Evolutionary conservation across 2,329 filamentous ascomycete species (phyloP).

Genomic region (Fusarium sublunatum): DNA sequence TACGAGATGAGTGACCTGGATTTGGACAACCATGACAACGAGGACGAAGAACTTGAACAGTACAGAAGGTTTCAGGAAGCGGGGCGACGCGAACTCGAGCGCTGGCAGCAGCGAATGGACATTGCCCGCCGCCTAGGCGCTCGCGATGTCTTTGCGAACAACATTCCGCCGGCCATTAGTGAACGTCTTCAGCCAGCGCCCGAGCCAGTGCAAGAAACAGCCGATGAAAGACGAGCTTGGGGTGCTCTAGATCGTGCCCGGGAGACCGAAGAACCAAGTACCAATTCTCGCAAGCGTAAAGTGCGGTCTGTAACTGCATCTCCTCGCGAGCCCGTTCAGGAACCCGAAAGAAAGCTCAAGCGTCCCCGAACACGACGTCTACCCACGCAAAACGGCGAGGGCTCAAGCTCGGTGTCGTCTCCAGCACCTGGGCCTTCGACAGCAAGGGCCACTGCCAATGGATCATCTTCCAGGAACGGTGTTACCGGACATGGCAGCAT

Average conservation of each 20-base stretch:
- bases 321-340: conserved; percentile 72
- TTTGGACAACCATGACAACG: conserved; percentile 56
- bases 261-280: conserved; percentile 68
- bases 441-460: conserved; percentile 36
- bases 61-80: conserved; percentile 65
- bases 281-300: conserved; percentile 78
- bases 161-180: conserved; percentile 67
- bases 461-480: conserved; percentile 42
- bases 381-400: conserved; percentile 59
- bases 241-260: conserved; percentile 88
- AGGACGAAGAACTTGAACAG: conserved; percentile 78
- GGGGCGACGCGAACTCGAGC: conserved; percentile 70
- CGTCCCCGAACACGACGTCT: conserved; percentile 82
- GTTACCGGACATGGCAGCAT: conserved; percentile 49
- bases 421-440: conserved; percentile 48
- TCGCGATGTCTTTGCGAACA: conserved; percentile 75
- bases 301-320: conserved; percentile 76
- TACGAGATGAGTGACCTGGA: conserved; percentile 66
- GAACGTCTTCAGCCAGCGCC: conserved; percentile 69
- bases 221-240: conserved; percentile 88
- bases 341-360: conserved; percentile 87
- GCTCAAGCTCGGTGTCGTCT: conserved; percentile 56
- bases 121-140: conserved; percentile 85
- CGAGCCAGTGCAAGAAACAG: conserved; percentile 71
- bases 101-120: conserved; percentile 86